Conservation (phyloP, 2,329 filamentous ascomycete species). For the Scytalidium sp. region DNA sequence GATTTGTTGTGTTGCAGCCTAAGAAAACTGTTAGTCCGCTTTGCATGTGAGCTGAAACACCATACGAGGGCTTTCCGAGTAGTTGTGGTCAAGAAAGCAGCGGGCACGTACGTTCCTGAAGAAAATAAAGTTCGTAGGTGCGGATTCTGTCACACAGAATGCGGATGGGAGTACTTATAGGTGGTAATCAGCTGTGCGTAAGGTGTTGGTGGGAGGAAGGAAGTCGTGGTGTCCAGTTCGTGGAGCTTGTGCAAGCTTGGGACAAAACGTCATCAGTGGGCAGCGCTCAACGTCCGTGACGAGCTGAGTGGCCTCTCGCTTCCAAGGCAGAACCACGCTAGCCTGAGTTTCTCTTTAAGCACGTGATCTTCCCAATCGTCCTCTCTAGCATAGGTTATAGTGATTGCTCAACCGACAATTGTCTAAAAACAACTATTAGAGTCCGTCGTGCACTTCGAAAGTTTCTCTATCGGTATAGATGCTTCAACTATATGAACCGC, state of each 20-base stretch:
- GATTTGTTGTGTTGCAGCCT: constrained; percentile 17
- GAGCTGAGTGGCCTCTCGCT: constrained; percentile 1
- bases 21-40: constrained; percentile 2
- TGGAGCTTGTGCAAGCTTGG: neutral
- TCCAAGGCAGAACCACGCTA: constrained; percentile 1
- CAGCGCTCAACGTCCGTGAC: neutral
- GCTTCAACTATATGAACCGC: too few relatives aligned
- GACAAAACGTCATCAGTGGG: constrained; percentile 2
- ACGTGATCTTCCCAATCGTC: constrained; percentile 1
- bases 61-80: neutral
- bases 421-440: too few relatives aligned
- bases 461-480: too few relatives aligned
- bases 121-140: neutral
- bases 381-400: too few relatives aligned
- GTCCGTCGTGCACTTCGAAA: too few relatives aligned
- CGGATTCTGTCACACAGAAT: neutral
- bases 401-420: too few relatives aligned
- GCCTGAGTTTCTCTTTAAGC: too few relatives aligned
- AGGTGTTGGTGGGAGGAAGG: constrained; percentile 1
- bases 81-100: neutral
- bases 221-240: neutral
- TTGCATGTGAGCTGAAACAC: neutral
- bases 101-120: neutral
- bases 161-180: neutral
- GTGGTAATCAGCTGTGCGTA: neutral